Evolutionary conservation across 108 stramenopile species (phyloP), one percentile per base, ranked within the genome.

Genomic region (Craspedostauros australis): DNA sequence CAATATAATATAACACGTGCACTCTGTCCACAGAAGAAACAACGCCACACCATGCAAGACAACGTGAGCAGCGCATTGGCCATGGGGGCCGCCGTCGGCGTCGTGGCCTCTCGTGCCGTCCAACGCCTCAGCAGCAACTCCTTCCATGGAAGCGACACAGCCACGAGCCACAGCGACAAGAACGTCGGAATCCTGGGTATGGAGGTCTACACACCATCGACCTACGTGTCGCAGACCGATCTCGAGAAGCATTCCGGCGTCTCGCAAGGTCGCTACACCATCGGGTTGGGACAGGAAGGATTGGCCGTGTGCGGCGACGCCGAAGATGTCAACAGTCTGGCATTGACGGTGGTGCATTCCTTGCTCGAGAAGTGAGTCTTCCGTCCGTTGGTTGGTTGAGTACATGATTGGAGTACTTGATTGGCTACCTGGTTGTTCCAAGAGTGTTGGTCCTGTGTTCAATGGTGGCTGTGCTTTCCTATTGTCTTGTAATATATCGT

Each of bases 181-280:
- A 87, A 95, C 62, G 91, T 98, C 16, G 98, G 98, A 42, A 97
- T 98, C 58, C 71, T 98, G 5, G 98, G 88, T 45, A 73, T 95
- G 45, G 98, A 96, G 64, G 73, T 91, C 9, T 98, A 98, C 79
- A 93, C 90, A 33, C 98, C 98, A 22, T 84, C 80, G 19, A 95
- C 95, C 1, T 97, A 85, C 64, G 82, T 99, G 34, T 40, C 62
- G 2, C 96, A 97, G 84, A 54, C 76, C 22, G 82, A 81, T 16
- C 64, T 99, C 21, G 98, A 99, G 60, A 54, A 80, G 54, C 91
- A 93, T 50, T 69, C 91, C 16, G 93, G 91, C 29, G 88, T 95
- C 12, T 57, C 89, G 1, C 38, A 65, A 4, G 98, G 98, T 6
- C 88, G 92, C 54, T 97, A 92, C 73, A 97, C 94, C 11, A 61